A percentile compares a stretch with the other conserved stretches of the same genome.
Conservation (phyloP, 495 filamentous ascomycete genomes). For the Aspergillus heteromorphus region DNA sequence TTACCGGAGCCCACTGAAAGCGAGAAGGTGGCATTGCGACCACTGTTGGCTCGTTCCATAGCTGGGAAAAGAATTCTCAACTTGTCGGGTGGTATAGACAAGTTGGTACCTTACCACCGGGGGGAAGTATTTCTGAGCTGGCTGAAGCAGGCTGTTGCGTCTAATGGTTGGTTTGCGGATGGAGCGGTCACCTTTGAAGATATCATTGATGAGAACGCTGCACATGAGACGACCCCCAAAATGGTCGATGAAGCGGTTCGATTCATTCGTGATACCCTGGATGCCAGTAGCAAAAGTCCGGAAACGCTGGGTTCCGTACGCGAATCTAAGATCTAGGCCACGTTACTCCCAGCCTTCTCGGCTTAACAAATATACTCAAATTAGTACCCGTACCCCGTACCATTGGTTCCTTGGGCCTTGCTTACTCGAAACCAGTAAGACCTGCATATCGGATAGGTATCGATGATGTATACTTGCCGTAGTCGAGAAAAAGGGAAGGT, state of each 20-base stretch:
- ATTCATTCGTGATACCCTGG: conserved; percentile 54
- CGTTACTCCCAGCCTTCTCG: too few species aligned
- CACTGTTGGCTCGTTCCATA: conserved; percentile 45
- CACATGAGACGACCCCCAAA: conserved; percentile 63
- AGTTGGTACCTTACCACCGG: conserved; percentile 74
- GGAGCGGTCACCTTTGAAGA: conserved; percentile 61
- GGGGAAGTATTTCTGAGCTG: conserved; percentile 64
- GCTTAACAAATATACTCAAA: not conserved
- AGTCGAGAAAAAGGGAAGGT: too few species aligned
- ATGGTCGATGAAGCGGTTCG: conserved; percentile 69
- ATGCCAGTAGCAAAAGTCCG: conserved; percentile 13
- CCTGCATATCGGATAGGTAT: too few species aligned
- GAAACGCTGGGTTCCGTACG: conserved; percentile 29
- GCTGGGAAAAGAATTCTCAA: conserved; percentile 72
- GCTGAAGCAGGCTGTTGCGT: conserved; percentile 55
- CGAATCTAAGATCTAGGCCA: conserved; percentile 34
- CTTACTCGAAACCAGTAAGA: too few species aligned
- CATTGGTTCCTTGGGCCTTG: too few species aligned
- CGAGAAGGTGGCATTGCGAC: conserved; percentile 37
- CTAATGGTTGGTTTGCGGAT: conserved; percentile 53
- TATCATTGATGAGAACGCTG: conserved; percentile 64
- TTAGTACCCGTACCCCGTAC: too few species aligned
- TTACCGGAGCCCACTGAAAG: conserved; percentile 42
- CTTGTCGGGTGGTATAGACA: conserved; percentile 71
- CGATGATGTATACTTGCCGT: too few species aligned